A percentile compares a stretch with the other conserved stretches of the same genome.
These are phyloP conservation scores for Rhizopogon parksii DNA, from an alignment of 1,284 basidiomycete species.

Conservation along the genomic window DNA sequence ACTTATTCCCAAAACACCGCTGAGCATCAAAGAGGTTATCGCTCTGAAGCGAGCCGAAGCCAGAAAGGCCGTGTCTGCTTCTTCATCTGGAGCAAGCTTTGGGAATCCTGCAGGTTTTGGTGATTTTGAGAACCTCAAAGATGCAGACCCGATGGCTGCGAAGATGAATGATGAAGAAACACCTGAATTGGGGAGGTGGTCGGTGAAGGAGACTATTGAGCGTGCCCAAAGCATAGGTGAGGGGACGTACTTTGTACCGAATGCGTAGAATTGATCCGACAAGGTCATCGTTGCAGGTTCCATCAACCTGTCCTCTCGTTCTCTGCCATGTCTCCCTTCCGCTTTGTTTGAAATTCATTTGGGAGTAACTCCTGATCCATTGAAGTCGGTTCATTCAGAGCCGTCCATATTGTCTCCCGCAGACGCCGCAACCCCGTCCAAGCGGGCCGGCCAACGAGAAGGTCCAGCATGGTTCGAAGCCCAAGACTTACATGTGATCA, in stretches of 20 bases:
- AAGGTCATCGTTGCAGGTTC: slow-evolving; percentile 46
- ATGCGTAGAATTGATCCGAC: slow-evolving; percentile 37
- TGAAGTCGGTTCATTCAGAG: slow-evolving; percentile 58
- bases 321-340: slow-evolving; percentile 63
- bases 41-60: slow-evolving; percentile 68
- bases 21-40: slow-evolving; percentile 68
- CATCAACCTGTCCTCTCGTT: slow-evolving; percentile 66
- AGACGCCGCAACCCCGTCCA: slow-evolving; percentile 19
- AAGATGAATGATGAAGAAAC: slow-evolving; percentile 39
- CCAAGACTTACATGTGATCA: slow-evolving; percentile 65
- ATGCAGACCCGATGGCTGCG: slow-evolving; percentile 35
- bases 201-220: slow-evolving; percentile 70
- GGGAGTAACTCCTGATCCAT: slow-evolving; percentile 56
- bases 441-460: slow-evolving; percentile 33
- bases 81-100: slow-evolving; percentile 16
- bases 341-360: slow-evolving; percentile 76
- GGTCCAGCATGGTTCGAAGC: slow-evolving; percentile 70
- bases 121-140: slow-evolving; percentile 36
- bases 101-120: slow-evolving; percentile 16
- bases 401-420: slow-evolving; percentile 45
- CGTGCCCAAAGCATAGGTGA: slow-evolving; percentile 69
- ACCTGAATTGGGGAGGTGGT: slow-evolving; percentile 56
- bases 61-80: slow-evolving; percentile 44
- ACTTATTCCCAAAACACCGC: slow-evolving; percentile 27
- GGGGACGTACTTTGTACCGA: slow-evolving; percentile 23